Percentiles rank a stretch among this genome's conserved stretches.
These are phyloP conservation scores for Xylariales sp. DNA, from an alignment of 2,329 filamentous ascomycete genomes.

Conservation along the genomic window DNA sequence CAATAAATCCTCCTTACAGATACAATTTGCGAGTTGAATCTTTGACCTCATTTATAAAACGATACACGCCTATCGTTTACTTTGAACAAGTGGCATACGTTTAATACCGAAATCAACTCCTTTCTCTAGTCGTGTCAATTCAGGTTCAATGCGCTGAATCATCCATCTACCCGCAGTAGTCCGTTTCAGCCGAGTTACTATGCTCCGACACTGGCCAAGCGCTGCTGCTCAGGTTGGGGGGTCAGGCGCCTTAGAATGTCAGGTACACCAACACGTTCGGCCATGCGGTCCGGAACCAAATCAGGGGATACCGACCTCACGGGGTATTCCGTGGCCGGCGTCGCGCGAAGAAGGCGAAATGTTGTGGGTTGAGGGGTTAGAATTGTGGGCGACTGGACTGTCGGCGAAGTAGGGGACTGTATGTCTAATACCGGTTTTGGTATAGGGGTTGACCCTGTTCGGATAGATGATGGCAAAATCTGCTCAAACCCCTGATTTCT, in stretches of 20 bases:
- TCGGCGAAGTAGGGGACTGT: slow-evolving; percentile 22
- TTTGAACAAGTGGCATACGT: too few relatives aligned
- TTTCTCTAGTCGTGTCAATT: too few relatives aligned
- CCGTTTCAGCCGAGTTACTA: too few relatives aligned
- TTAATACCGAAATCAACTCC: too few relatives aligned
- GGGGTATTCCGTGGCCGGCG: slow-evolving; percentile 51
- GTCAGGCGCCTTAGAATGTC: slow-evolving; percentile 30
- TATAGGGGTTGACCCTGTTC: slow-evolving; percentile 42
- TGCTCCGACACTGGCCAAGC: slow-evolving; percentile 13
- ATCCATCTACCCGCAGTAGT: too few relatives aligned
- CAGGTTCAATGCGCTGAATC: too few relatives aligned
- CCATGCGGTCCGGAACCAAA: slow-evolving; percentile 59
- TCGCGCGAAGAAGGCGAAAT: slow-evolving; percentile 46
- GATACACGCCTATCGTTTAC: too few relatives aligned
- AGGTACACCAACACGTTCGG: slow-evolving; percentile 49
- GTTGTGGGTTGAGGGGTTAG: slow-evolving; percentile 51
- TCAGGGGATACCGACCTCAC: slow-evolving; percentile 54
- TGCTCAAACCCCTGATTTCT: slow-evolving; percentile 52
- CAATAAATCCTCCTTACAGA: too few relatives aligned
- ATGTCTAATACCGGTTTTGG: slow-evolving; percentile 35
- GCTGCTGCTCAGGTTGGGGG: slow-evolving; percentile 26
- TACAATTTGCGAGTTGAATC: too few relatives aligned
- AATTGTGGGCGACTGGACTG: slow-evolving; percentile 37
- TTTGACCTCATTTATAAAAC: too few relatives aligned
- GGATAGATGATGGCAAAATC: slow-evolving; percentile 51